These are phyloP conservation scores for Thermochaetoides thermophila DNA, from an alignment of 495 filamentous ascomycete species.

Conservation along the genomic window DNA sequence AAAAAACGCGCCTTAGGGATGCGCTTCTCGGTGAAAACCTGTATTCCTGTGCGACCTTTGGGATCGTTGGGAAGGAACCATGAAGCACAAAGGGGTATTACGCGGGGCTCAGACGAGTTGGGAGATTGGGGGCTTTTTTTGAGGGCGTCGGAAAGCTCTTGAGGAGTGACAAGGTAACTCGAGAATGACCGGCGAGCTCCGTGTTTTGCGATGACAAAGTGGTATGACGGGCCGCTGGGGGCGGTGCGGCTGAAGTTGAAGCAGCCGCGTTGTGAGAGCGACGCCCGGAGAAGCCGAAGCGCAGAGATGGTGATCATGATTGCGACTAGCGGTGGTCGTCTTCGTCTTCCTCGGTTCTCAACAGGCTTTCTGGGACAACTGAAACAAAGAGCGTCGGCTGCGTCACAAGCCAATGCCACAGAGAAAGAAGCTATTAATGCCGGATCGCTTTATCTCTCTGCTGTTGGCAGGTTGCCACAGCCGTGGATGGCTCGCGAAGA, in stretches of 20 bases:
- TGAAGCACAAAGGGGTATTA: conserved; percentile 76
- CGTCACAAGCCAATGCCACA: too few species aligned
- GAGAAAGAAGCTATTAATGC: too few species aligned
- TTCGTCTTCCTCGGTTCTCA: not conserved
- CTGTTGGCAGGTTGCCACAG: too few species aligned
- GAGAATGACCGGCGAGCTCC: conserved; percentile 38
- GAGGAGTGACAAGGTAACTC: conserved; percentile 72
- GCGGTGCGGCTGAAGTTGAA: conserved; percentile 8
- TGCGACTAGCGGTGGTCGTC: conserved; percentile 25
- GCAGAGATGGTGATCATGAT: conserved; percentile 19
- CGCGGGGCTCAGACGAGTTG: conserved; percentile 60
- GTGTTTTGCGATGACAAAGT: not conserved
- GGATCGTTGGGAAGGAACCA: conserved; percentile 93
- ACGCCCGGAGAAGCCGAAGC: conserved; percentile 22
- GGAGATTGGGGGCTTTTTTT: conserved; percentile 58
- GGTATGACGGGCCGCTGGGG: conserved; percentile 6
- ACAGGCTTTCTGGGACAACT: too few species aligned
- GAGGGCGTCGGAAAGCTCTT: conserved; percentile 64
- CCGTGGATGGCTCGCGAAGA: too few species aligned
- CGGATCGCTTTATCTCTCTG: too few species aligned
- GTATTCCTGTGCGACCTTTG: conserved; percentile 51
- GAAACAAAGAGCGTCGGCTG: too few species aligned
- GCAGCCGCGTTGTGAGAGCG: conserved; percentile 17
- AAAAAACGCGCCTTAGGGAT: conserved; percentile 92
- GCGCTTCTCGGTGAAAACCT: conserved; percentile 59